These are phyloP conservation scores for Pythium insidiosum DNA, from an alignment of 352 stramenopile species.

Conservation along the genomic window DNA sequence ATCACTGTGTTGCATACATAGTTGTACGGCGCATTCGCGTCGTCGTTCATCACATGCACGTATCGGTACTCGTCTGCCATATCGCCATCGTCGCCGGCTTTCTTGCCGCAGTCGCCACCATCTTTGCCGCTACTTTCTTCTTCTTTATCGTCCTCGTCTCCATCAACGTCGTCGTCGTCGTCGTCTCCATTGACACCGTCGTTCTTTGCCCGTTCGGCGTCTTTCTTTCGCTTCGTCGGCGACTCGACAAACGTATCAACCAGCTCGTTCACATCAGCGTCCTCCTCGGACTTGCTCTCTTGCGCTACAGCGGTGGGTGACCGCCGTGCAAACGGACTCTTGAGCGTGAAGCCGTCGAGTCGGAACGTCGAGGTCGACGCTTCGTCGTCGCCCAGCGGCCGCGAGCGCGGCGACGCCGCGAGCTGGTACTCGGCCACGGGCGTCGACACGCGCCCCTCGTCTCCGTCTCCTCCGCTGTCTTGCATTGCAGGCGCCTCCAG, in stretches of 20 bases:
- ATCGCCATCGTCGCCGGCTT: constrained; percentile 4
- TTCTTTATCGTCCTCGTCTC: not conserved
- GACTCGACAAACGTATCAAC: constrained; percentile 15
- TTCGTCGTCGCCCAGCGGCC: not conserved
- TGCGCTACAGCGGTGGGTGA: not conserved
- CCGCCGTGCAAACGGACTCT: constrained; percentile 5
- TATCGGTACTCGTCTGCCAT: constrained; percentile 51
- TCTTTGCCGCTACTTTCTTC: not conserved
- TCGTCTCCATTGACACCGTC: constrained; percentile 1
- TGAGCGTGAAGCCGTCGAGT: constrained; percentile 4
- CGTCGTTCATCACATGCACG: constrained; percentile 61
- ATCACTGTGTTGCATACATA: constrained; percentile 81
- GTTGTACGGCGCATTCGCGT: constrained; percentile 40
- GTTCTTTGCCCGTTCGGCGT: no score
- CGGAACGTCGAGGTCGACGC: not conserved
- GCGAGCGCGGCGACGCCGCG: constrained; percentile 9
- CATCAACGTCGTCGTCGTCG: constrained; percentile 13
- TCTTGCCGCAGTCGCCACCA: not conserved
- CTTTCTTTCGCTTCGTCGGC: not conserved
- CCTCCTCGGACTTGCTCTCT: constrained; percentile 1
- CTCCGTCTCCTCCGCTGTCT: constrained; percentile 2
- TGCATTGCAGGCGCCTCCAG: no score
- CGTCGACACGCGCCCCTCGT: constrained; percentile 6
- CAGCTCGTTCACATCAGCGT: constrained; percentile 1
- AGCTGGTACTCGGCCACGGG: constrained; percentile 18